Evolutionary conservation across 148 eudicot species (phyloP), one percentile per base, ranked within the genome.

Genomic region (Euryodendron excelsum): DNA sequence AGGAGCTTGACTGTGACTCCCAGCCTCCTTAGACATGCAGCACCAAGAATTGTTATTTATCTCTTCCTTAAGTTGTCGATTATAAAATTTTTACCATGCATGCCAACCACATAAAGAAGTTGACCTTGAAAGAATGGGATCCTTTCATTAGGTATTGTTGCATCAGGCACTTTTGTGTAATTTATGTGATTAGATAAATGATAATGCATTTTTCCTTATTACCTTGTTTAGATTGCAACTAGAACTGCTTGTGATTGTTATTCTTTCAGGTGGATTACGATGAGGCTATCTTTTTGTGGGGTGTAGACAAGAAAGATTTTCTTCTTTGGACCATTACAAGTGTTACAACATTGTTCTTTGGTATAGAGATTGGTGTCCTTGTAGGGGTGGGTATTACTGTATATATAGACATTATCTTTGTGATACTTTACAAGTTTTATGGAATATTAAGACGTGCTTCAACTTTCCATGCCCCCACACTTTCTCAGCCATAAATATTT

Each of bases 291-390:
- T 88, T 90, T 73, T 81, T 93, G 75, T 96, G 99, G 99, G 92
- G 86, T 62, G 88, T 96, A 55, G 94, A 96, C 80, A 96, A 93
- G 80, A 93, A 86, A 80, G 98, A 96, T 84, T 93, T 96, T 86
- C 84, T 90, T 82, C 94, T 96, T 48, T 96, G 98, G 99, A 83
- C 77, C 73, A 79, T 92, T 73, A 96, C 99, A 44, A 82, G 80
- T 79, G 73, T 76, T 55, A 75, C 93, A 21, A 93, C 99, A 39
- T 82, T 96, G 85, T 92, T 96, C 80, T 87, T 96, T 66, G 94
- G 99, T 73, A 91, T 96, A 77, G 99, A 96, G 90, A 93, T 92
- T 45, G 99, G 99, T 60, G 99, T 96, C 84, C 88, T 93, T 81
- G 86, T 93, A 64, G 99, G 99, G 88, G 99, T 96, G 77, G 88